Conservation (phyloP, 1,284 basidiomycete species). For the Pseudozyma pruni region DNA sequence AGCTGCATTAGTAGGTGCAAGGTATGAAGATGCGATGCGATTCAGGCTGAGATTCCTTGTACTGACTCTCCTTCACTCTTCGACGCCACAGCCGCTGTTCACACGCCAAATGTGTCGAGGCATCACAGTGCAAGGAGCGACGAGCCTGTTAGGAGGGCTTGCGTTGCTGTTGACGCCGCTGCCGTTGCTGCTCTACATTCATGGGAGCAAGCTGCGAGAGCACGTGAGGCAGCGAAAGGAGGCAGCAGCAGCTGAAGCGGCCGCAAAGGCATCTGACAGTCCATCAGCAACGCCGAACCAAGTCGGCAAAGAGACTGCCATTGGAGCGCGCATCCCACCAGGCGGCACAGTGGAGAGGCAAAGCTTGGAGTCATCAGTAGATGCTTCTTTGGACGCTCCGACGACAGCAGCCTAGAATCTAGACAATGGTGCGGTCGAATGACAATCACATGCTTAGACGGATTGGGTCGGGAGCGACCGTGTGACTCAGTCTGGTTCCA, state of each 20-base stretch:
- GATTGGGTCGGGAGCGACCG: no score
- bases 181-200: slow-evolving; percentile 34
- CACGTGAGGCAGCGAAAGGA: slow-evolving; percentile 23
- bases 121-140: slow-evolving; percentile 36
- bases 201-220: slow-evolving; percentile 30
- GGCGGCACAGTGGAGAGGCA: slow-evolving; percentile 9
- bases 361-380: slow-evolving; percentile 6
- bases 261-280: neutral
- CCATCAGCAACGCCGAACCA: neutral
- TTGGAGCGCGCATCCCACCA: slow-evolving; percentile 18
- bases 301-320: neutral
- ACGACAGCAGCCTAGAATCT: slow-evolving; percentile 1
- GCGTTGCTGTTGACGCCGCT: slow-evolving; percentile 40
- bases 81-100: slow-evolving; percentile 23
- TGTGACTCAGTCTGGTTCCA: no score
- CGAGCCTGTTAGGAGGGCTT: slow-evolving; percentile 29
- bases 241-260: slow-evolving; percentile 21
- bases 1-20: slow-evolving; percentile 33
- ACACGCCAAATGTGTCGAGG: slow-evolving; percentile 33
- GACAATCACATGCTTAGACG: no score
- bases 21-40: no score
- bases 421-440: no score
- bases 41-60: no score
- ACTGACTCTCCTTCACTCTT: neutral
- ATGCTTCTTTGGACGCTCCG: slow-evolving; percentile 3